Evolutionary conservation across 2,329 filamentous ascomycete species (phyloP).

Genomic region (Pseudodiploospora longispora): DNA sequence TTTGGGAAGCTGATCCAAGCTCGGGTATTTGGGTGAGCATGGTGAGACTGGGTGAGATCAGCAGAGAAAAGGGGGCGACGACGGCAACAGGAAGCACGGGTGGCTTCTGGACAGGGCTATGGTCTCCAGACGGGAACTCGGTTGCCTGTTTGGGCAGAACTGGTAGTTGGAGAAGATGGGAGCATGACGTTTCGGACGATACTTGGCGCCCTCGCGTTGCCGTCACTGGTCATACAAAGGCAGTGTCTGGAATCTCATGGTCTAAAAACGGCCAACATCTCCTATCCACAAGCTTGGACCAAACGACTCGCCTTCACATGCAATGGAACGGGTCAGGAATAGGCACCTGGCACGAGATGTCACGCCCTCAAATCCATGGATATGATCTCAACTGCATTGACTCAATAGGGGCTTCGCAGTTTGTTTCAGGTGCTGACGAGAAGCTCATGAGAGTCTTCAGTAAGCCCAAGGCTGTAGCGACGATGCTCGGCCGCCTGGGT

Average conservation of each 20-base stretch:
- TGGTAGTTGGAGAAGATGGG: slow-evolving; percentile 88
- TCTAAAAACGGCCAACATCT: slow-evolving; percentile 74
- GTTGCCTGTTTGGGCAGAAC: slow-evolving; percentile 82
- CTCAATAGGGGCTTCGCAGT: slow-evolving; percentile 61
- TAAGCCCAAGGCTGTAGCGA: slow-evolving; percentile 75
- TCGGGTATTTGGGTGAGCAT: slow-evolving; percentile 90
- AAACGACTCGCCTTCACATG: slow-evolving; percentile 83
- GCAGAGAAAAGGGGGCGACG: slow-evolving; percentile 87
- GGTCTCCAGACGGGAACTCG: slow-evolving; percentile 68
- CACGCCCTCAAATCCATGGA: slow-evolving; percentile 91
- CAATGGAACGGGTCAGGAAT: slow-evolving; percentile 53
- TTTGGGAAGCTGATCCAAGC: slow-evolving; percentile 78
- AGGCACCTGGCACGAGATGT: slow-evolving; percentile 87
- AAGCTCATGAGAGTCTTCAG: slow-evolving; percentile 96
- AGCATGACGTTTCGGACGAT: slow-evolving; percentile 50
- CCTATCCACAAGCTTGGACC: slow-evolving; percentile 81
- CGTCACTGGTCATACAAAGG: slow-evolving; percentile 73
- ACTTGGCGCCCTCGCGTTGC: slow-evolving; percentile 71
- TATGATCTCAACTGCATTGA: slow-evolving; percentile 96
- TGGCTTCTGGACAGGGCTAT: slow-evolving; percentile 93
- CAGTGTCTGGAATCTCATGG: slow-evolving; percentile 80
- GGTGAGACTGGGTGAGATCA: slow-evolving; percentile 85
- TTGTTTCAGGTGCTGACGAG: slow-evolving; percentile 93
- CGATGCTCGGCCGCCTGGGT: slow-evolving; percentile 61
- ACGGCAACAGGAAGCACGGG: slow-evolving; percentile 93